Base-by-base conservation (phyloP, 2,329 filamentous ascomycete genomes). In the Fusarium austroafricanum region DNA sequence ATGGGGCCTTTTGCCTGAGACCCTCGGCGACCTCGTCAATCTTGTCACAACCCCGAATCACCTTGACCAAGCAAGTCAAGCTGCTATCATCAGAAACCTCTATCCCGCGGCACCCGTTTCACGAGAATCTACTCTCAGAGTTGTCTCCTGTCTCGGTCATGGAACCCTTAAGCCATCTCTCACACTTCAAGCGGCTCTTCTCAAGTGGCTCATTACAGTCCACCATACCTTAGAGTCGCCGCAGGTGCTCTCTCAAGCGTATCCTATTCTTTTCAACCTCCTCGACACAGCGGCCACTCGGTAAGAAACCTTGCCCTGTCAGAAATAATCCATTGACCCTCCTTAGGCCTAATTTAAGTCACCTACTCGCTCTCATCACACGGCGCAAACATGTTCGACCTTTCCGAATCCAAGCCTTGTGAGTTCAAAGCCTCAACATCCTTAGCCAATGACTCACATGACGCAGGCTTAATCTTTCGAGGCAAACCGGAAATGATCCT, bases 371-470 rank as follows among this genome's bases (percentile, higher is more conserved):
- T 5, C 78, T 95, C 29, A 88, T 95, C 45, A 96, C 93, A 44
- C 84, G 92, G 56, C 88, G 93, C 56, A 93, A 89, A 74, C 93
- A 97, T 79, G 93, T 97, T 43, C 89, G 90, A 67, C 92, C 92
- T 3, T 94, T 93, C 75, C 86, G 93, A 60, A 94, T 97, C 60
- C 92, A 96, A 75, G 83, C 88, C 42, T 81, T 96, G 88, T 90
- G 75, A 76, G 87, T 77, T 28, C 7, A 14, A 10, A 28, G 21
- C 18, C 18, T 29, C 12, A 10, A 12, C 9, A 3, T 35, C 26
- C n/a, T 55, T 23, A 28, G 15, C 2, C 17, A 15, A 4, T 23
- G 6, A 38, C 55, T 73, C 28, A 73, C 45, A 23, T 5, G 10
- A 3, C 11, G 15, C 11, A 90, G 87, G 49, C 81, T 90, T 65